Evolutionary conservation across 2,329 filamentous ascomycete genomes (phyloP), one percentile per base, ranked within the genome.

Genomic region (Diaporthe citrichinensis): DNA sequence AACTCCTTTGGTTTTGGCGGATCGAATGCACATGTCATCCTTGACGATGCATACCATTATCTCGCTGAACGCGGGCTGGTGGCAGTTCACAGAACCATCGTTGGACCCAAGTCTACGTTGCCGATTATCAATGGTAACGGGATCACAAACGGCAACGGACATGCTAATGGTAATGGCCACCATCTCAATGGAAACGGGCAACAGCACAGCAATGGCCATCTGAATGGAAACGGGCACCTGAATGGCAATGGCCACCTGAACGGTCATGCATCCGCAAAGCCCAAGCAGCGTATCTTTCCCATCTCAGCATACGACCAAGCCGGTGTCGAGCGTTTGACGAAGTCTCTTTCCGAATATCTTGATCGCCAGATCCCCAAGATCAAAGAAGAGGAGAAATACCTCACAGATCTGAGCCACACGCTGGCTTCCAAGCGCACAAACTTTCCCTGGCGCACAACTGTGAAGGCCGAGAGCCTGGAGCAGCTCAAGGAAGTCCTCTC

Each of bases 1-100:
- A 91, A 90, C 78, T 89, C 86, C 73, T 91, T 91, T 77, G 90
- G 90, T 1, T 91, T 88, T 78, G 90, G 90, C 1, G 90, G 90
- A 39, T 88, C 88, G 7, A 90, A 91, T 67, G 86, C 85, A 1
- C 89, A 91, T 76, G 84, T 87, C 2, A 62, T 74, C 31, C 44
- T 74, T 20, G 72, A 74, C 36, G 72, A 74, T 46, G 72, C 72
- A 17, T 55, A 55, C 34, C 59, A 74, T 31, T 68, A 34, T 34
- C 49, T 72, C 12, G 41, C 20, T 28, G 23, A n/a, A 17, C 39
- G 39, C 7, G 62, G 62, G 9, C 39, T 68, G 4, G 25, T 17
- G 9, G 62, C 44, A 17, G 25, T 61, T 61, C 61, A 59, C 69
- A 57, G 28, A 2, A 72, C 46, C 14, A 28, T n/a, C 28, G 6